These are phyloP conservation scores for Coemansia sp. DNA, from an alignment of 192 early-diverging fungal genomes.

Conservation along the genomic window DNA sequence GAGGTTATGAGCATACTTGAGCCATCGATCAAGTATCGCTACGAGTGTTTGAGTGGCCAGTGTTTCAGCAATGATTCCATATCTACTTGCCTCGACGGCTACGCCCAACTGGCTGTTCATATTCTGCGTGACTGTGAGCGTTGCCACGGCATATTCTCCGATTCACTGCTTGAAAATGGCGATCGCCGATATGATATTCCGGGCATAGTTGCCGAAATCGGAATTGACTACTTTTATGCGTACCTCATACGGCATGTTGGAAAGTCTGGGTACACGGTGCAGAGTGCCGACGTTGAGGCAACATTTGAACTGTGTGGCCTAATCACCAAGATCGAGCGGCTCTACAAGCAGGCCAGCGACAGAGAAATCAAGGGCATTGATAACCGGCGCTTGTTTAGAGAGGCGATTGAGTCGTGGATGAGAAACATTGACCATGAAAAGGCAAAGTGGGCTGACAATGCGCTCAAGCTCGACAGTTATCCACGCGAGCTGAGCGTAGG, in stretches of 20 bases:
- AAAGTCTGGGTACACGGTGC: slow-evolving; percentile 41
- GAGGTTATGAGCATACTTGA: slow-evolving; percentile 30
- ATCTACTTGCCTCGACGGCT: slow-evolving; percentile 31
- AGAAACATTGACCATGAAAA: slow-evolving; percentile 40
- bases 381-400: slow-evolving; percentile 41
- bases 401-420: slow-evolving; percentile 33
- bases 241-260: slow-evolving; percentile 34
- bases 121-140: slow-evolving; percentile 41
- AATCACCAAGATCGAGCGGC: slow-evolving; percentile 31
- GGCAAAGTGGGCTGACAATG: slow-evolving; percentile 41
- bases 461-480: slow-evolving; percentile 46
- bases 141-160: slow-evolving; percentile 37
- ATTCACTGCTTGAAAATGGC: slow-evolving; percentile 41
- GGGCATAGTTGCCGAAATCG: slow-evolving; percentile 45
- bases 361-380: slow-evolving; percentile 25
- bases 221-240: slow-evolving; percentile 43
- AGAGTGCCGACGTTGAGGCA: slow-evolving; percentile 31
- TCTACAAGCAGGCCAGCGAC: slow-evolving; percentile 28
- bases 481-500: slow-evolving; percentile 35
- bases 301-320: slow-evolving; percentile 44
- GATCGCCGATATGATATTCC: slow-evolving; percentile 55
- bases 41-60: slow-evolving; percentile 36
- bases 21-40: slow-evolving; percentile 45
- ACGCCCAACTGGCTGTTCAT: slow-evolving; percentile 35
- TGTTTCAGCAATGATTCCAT: slow-evolving; percentile 42